Evolutionary conservation across 2,329 filamentous ascomycete species (phyloP).

Genomic region (Juglanconis juglandina): DNA sequence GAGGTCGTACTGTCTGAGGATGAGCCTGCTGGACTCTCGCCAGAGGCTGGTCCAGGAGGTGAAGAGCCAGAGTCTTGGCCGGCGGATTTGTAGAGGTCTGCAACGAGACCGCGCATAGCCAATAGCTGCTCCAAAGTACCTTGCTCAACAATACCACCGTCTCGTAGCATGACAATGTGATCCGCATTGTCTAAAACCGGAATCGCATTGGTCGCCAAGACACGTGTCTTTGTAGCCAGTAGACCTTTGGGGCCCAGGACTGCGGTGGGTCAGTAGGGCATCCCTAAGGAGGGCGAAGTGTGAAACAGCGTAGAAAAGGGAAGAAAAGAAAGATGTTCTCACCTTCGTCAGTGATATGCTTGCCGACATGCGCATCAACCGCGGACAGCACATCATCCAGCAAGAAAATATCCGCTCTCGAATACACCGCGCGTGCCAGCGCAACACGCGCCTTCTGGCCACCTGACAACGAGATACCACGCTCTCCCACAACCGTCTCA

Average conservation of each 20-base stretch:
- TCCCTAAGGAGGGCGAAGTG: too few relatives aligned
- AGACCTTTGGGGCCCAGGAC: constrained; percentile 85
- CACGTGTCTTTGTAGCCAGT: constrained; percentile 79
- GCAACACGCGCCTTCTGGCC: constrained; percentile 94
- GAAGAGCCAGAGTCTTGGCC: constrained; percentile 48
- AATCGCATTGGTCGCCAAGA: constrained; percentile 93
- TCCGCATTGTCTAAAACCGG: constrained; percentile 85
- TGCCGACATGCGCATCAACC: constrained; percentile 95
- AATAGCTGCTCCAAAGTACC: constrained; percentile 89
- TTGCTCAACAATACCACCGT: constrained; percentile 78
- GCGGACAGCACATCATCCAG: constrained; percentile 93
- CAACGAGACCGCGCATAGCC: constrained; percentile 89
- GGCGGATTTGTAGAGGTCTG: constrained; percentile 76
- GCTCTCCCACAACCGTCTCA: constrained; percentile 92
- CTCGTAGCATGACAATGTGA: constrained; percentile 79
- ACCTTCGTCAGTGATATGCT: constrained; percentile 82
- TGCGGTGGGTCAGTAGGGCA: too few relatives aligned
- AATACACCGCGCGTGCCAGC: constrained; percentile 90
- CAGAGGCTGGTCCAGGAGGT: constrained; percentile 3
- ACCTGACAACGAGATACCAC: constrained; percentile 91
- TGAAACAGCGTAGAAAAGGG: too few relatives aligned
- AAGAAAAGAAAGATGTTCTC: too few relatives aligned
- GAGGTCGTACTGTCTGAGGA: constrained; percentile 49
- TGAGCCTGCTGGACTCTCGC: constrained; percentile 42
- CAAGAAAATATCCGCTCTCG: constrained; percentile 92